Evolutionary conservation across 2,329 filamentous ascomycete species (phyloP), one percentile per base, ranked within the genome.

Genomic region (Diplodia intermedia): DNA sequence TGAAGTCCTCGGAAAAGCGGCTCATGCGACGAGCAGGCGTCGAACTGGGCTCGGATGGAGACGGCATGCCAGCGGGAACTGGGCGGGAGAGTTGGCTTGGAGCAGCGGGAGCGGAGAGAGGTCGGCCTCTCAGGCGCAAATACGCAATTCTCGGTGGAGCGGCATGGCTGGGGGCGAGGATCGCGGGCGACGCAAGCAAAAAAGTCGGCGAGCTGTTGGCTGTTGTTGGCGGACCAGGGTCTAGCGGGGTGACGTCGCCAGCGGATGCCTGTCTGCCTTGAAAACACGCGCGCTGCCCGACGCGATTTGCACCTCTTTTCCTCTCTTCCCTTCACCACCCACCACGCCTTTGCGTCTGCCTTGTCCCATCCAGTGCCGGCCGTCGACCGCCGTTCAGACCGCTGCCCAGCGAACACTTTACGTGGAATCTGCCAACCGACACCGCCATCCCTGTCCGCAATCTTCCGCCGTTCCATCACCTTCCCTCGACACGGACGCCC

Each of bases 1-100:
- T 52, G 60, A 63, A 63, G 31, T 63, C 60, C 29, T 63, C 60
- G 60, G 60, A 63, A 20, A 63, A 63, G 26, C 60, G 47, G 20
- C 60, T 63, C 60, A 63, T 52, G 14, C 60, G 60, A 4, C 60
- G 47, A 11, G 60, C 50, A 12, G 60, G 60, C 60, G 60, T 63
- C 9, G 60, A 63, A 1, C 26, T 26, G 26, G 60, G 47, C n/a
- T 31, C 18, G 4, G 60, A 29, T 4, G 60, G 60, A 23, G 60
- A 50, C 40, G 60, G 26, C 60, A 62, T 62, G 11, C n/a, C 43
- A 29, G 20, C 14, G 57, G 38, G 29, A 20, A 15, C 15, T 20
- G 53, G 53, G 26, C 26, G 26, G 26, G 26, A 26, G 26, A 26
- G 26, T 26, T 26, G 26, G 8, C n/a, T 20, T 7, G 26, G 26